These are phyloP conservation scores for Exsudoporus frostii DNA, from an alignment of 768 basidiomycete species.

Conservation along the genomic window DNA sequence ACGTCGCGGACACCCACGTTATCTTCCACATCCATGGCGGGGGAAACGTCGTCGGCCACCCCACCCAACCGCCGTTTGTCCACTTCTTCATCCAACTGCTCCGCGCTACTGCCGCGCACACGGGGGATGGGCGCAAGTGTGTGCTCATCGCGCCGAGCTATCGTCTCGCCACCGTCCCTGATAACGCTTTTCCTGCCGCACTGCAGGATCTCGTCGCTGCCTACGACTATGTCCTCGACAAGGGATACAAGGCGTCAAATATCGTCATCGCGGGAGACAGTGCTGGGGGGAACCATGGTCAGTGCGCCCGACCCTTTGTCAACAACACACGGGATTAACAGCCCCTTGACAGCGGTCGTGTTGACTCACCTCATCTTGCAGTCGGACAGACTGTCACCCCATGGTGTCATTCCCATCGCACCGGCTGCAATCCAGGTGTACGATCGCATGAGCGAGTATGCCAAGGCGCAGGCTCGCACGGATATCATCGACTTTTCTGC, in stretches of 20 bases:
- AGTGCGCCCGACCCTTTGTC: background rate
- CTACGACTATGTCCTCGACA: slow-evolving; percentile 24
- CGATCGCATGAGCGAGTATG: background rate
- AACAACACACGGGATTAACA: background rate
- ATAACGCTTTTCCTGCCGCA: slow-evolving; percentile 23
- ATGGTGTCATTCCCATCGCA: slow-evolving; percentile 55
- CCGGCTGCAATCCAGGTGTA: slow-evolving; percentile 31
- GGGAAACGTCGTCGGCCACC: slow-evolving; percentile 17
- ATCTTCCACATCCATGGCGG: slow-evolving; percentile 27
- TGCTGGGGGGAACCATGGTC: slow-evolving; percentile 27
- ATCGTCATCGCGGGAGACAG: slow-evolving; percentile 23
- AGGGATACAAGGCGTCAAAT: slow-evolving; percentile 25
- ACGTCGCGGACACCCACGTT: slow-evolving; percentile 6
- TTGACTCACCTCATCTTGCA: slow-evolving; percentile 42
- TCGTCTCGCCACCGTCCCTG: slow-evolving; percentile 21
- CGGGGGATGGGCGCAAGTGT: background rate
- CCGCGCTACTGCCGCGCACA: background rate
- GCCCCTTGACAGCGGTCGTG: slow-evolving; percentile 13
- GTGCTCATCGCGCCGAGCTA: slow-evolving; percentile 24
- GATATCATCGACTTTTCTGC: background rate
- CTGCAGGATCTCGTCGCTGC: slow-evolving; percentile 25
- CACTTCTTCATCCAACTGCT: slow-evolving; percentile 9
- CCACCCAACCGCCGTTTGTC: slow-evolving; percentile 1
- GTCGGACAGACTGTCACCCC: slow-evolving; percentile 47
- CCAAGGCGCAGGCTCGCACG: background rate